phyloP scores from a whole-genome alignment of 2,329 filamentous ascomycete species.

The Aureobasidium zeae region DNA sequence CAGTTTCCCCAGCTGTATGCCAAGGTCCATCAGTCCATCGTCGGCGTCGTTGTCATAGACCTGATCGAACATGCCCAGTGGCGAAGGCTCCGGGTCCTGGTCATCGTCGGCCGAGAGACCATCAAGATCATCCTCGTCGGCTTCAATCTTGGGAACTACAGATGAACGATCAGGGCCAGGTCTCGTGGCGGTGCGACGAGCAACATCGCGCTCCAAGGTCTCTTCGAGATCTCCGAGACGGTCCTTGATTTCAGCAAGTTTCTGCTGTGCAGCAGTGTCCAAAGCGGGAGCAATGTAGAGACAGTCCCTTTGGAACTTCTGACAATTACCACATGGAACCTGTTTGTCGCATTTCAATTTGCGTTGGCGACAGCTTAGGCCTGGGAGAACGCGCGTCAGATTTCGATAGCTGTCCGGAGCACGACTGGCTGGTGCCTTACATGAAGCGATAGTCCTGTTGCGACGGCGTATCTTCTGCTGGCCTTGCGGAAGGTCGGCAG shows the following conservation, averaged over 20 bases:
- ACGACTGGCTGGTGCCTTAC: constrained; percentile 5
- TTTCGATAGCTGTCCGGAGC: constrained; percentile 7
- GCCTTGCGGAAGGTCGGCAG: constrained; percentile 9
- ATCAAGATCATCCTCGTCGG: constrained; percentile 49
- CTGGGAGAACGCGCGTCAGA: constrained; percentile 2
- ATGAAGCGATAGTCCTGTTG: constrained; percentile 15
- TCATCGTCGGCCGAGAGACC: constrained; percentile 44
- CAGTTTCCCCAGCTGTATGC: constrained; percentile 62
- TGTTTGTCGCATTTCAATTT: constrained; percentile 72
- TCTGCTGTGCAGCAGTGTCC: constrained; percentile 60
- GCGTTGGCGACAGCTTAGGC: constrained; percentile 61
- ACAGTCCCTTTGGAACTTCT: constrained; percentile 43
- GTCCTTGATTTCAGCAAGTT: constrained; percentile 68
- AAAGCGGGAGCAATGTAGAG: constrained; percentile 58
- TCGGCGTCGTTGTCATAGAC: constrained; percentile 58
- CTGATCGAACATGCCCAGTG: constrained; percentile 54
- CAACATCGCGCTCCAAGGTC: constrained; percentile 59
- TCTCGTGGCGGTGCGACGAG: constrained; percentile 31
- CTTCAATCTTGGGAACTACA: constrained; percentile 33
- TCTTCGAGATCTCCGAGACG: constrained; percentile 64
- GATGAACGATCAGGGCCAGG: constrained; percentile 10
- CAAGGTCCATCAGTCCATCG: constrained; percentile 62
- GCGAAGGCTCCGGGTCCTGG: constrained; percentile 51
- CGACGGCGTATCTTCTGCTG: constrained; percentile 17
- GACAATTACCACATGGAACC: constrained; percentile 61